These are phyloP conservation scores for Fagus sylvatica DNA, from an alignment of 306 rosid species.

Conservation along the genomic window DNA sequence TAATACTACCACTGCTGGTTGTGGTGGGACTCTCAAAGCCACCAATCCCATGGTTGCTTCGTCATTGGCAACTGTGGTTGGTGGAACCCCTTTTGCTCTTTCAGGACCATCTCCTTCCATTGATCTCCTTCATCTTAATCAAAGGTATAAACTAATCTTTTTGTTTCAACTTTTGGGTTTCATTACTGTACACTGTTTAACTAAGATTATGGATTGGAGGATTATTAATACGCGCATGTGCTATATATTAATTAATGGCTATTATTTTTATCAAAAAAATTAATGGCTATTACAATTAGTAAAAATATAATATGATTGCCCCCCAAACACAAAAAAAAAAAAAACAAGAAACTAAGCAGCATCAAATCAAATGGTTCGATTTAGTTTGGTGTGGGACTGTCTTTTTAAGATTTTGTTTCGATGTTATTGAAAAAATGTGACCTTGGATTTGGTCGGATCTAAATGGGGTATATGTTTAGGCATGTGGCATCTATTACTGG, in stretches of 20 bases:
- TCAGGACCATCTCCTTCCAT: constrained; percentile 60
- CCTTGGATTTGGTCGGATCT: constrained; percentile 29
- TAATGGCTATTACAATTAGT: not conserved
- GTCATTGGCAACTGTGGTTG: constrained; percentile 30
- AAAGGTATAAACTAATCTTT: constrained; percentile 39
- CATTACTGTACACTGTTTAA: not conserved
- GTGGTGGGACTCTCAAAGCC: constrained; percentile 27
- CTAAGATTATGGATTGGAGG: not conserved
- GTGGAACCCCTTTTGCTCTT: constrained; percentile 27
- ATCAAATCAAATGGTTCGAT: constrained; percentile 9
- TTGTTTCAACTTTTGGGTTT: not conserved
- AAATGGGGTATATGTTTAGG: constrained; percentile 7
- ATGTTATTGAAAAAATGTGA: constrained; percentile 10
- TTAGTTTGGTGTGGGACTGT: constrained; percentile 26
- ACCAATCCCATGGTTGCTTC: constrained; percentile 34
- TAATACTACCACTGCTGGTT: not conserved
- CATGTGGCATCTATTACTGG: constrained; percentile 9
- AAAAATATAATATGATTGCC: not conserved
- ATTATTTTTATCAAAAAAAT: too few species aligned
- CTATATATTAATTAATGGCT: not conserved
- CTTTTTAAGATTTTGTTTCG: not conserved
- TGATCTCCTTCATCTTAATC: constrained; percentile 57
- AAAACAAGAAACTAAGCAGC: not conserved
- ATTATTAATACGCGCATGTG: not conserved
- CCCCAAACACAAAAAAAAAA: not conserved